Percentiles rank a stretch among this genome's conserved stretches.
Evolutionary conservation across 805 yeast genomes (phyloP).

Genomic region (Saccharomyces mikatae): DNA sequence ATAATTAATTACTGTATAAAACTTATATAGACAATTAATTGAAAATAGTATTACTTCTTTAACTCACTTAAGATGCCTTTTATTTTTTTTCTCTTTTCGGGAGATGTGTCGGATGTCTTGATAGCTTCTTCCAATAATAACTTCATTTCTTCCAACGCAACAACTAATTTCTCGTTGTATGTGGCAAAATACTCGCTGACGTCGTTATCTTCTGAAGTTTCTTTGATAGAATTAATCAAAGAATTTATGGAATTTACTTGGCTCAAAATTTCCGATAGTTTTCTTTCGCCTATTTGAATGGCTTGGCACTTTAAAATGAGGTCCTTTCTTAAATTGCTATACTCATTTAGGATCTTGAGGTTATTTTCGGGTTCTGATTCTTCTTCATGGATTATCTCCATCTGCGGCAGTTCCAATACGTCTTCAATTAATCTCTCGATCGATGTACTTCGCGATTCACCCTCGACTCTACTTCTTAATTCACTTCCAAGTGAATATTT

Average conservation of each 20-base stretch:
- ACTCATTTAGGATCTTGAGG: slow-evolving; percentile 15
- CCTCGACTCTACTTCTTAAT: slow-evolving; percentile 2
- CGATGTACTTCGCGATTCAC: slow-evolving; percentile 5
- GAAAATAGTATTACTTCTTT: background rate
- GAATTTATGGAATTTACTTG: slow-evolving; percentile 5
- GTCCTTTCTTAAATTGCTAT: slow-evolving; percentile 16
- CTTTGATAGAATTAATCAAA: slow-evolving; percentile 7
- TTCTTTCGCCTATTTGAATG: slow-evolving; percentile 9
- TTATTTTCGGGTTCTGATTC: slow-evolving; percentile 7
- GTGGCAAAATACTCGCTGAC: slow-evolving; percentile 8
- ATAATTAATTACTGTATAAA: slow-evolving; percentile 3
- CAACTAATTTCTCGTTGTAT: slow-evolving; percentile 6
- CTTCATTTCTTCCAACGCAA: slow-evolving; percentile 11
- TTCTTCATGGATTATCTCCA: slow-evolving; percentile 6
- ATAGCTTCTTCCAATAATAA: slow-evolving; percentile 12
- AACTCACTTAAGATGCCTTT: background rate
- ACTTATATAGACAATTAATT: slow-evolving; percentile 4
- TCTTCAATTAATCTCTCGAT: slow-evolving; percentile 16
- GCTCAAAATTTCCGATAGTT: slow-evolving; percentile 2
- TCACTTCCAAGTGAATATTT: slow-evolving; percentile 18
- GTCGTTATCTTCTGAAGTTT: slow-evolving; percentile 1
- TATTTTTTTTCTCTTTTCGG: slow-evolving; percentile 1
- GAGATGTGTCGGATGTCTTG: slow-evolving; percentile 6
- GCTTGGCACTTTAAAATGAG: slow-evolving; percentile 15
- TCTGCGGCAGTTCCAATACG: slow-evolving; percentile 19